Percentiles rank a stretch among this genome's conserved stretches.
These are phyloP conservation scores for Agaricales sp. DNA, from an alignment of 1,284 basidiomycete genomes.

Conservation along the genomic window DNA sequence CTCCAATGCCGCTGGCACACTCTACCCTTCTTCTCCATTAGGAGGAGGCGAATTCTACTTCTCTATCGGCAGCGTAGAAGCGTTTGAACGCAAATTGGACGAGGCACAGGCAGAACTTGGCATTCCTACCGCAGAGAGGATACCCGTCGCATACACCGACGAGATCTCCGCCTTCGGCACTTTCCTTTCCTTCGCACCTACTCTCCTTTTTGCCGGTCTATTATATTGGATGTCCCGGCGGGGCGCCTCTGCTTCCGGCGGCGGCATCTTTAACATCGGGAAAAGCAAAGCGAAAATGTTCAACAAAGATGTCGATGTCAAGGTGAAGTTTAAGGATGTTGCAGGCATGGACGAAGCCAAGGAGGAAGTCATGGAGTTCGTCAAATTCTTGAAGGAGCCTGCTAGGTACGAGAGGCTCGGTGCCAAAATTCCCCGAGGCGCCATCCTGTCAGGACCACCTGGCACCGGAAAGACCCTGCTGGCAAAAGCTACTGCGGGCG, in stretches of 20 bases:
- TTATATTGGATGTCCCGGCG: conserved; percentile 86
- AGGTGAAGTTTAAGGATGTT: conserved; percentile 90
- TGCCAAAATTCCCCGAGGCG: conserved; percentile 97
- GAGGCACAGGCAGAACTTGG: conserved; percentile 89
- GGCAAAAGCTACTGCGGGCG: conserved; percentile 97
- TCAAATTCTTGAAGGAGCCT: conserved; percentile 98
- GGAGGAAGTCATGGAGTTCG: conserved; percentile 99
- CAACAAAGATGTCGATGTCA: conserved; percentile 95
- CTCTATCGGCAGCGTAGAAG: conserved; percentile 96
- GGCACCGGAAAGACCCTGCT: conserved; percentile 98
- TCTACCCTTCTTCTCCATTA: conserved; percentile 47
- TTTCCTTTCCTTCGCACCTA: conserved; percentile 89
- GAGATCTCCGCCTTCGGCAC: conserved; percentile 83
- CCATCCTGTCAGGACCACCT: conserved; percentile 95
- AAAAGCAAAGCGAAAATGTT: conserved; percentile 94
- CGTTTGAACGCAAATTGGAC: conserved; percentile 91
- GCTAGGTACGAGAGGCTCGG: conserved; percentile 92
- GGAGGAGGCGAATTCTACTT: conserved; percentile 76
- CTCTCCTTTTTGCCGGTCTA: conserved; percentile 83
- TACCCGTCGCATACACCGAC: conserved; percentile 95
- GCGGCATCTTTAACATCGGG: conserved; percentile 96
- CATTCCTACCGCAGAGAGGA: conserved; percentile 86
- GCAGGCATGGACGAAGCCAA: conserved; percentile 99
- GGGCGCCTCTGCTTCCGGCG: conserved; percentile 58
- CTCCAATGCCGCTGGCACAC: conserved; percentile 71